These are phyloP conservation scores for Penicillium cinerascens DNA, from an alignment of 495 filamentous ascomycete species.

Conservation along the genomic window DNA sequence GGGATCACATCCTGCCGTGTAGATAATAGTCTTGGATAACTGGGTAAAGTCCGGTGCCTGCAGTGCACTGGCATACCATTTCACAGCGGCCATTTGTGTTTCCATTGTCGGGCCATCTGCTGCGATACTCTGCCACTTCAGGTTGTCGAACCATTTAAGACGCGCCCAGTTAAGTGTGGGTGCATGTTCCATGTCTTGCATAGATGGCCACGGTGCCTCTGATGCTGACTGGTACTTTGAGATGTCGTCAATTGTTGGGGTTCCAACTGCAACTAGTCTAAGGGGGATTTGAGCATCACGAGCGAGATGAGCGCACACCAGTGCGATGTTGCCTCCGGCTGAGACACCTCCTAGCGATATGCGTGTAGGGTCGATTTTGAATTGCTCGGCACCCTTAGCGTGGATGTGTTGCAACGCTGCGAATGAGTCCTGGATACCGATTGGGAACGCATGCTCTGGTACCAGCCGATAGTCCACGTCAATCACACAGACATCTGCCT, in stretches of 20 bases:
- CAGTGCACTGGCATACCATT: conserved; percentile 32
- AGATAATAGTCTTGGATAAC: conserved; percentile 45
- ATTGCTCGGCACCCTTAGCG: conserved; percentile 26
- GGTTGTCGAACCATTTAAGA: conserved; percentile 43
- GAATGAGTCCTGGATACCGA: conserved; percentile 46
- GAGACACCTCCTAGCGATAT: conserved; percentile 51
- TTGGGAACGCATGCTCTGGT: conserved; percentile 45
- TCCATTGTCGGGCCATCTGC: conserved; percentile 1
- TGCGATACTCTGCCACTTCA: conserved; percentile 26
- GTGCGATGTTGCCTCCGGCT: conserved; percentile 44
- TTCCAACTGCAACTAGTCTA: conserved; percentile 35
- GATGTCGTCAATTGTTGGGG: conserved; percentile 37
- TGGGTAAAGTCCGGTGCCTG: conserved; percentile 38
- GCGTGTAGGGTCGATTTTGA: conserved; percentile 41
- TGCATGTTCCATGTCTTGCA: conserved; percentile 39
- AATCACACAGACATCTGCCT: conserved; percentile 44
- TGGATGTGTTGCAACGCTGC: conserved; percentile 31
- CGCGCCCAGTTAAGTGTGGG: conserved; percentile 48
- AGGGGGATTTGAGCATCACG: conserved; percentile 45
- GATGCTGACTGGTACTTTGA: conserved; percentile 35
- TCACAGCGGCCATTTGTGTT: conserved; percentile 14
- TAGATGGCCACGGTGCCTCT: conserved; percentile 45
- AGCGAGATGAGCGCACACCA: conserved; percentile 47
- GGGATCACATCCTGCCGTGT: conserved; percentile 48
- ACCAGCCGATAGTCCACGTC: conserved; percentile 53